Evolutionary conservation across 2,329 filamentous ascomycete genomes (phyloP).

Genomic region (Cytospora paraplurivora): DNA sequence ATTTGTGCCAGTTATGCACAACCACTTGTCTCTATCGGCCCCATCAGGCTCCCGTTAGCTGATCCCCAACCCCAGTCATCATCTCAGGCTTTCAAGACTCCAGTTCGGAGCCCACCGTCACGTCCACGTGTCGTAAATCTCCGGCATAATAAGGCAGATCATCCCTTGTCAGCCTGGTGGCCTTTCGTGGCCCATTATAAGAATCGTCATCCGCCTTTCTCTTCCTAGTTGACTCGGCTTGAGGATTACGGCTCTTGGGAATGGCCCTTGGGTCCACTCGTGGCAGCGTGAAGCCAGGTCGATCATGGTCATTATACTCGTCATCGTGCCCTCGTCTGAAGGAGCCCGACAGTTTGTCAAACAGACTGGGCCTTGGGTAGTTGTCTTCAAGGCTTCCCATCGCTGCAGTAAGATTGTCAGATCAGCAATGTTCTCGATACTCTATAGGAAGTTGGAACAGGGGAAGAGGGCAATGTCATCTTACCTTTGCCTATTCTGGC

Average conservation of each 20-base stretch:
- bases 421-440: slow-evolving; percentile 1
- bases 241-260: slow-evolving; percentile 10
- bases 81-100: background rate
- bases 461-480: background rate
- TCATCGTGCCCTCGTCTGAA: slow-evolving; percentile 6
- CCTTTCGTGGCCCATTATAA: background rate
- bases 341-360: background rate
- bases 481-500: slow-evolving; percentile 24
- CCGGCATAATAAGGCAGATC: background rate
- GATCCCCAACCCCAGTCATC: background rate
- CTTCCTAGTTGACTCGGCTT: background rate
- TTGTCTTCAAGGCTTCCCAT: slow-evolving; percentile 9
- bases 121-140: background rate
- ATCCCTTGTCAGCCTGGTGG: background rate
- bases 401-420: slow-evolving; percentile 5
- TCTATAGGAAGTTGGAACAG: background rate
- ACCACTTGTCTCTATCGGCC: background rate
- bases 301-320: background rate
- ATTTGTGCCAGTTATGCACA: background rate
- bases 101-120: background rate
- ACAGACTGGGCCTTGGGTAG: background rate
- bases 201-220: slow-evolving; percentile 1
- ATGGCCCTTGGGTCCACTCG: slow-evolving; percentile 10
- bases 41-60: background rate
- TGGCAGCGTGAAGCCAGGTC: slow-evolving; percentile 18